Evolutionary conservation across 352 stramenopile species (phyloP), one percentile per base, ranked within the genome.

Genomic region (Blastocystis sp.): DNA sequence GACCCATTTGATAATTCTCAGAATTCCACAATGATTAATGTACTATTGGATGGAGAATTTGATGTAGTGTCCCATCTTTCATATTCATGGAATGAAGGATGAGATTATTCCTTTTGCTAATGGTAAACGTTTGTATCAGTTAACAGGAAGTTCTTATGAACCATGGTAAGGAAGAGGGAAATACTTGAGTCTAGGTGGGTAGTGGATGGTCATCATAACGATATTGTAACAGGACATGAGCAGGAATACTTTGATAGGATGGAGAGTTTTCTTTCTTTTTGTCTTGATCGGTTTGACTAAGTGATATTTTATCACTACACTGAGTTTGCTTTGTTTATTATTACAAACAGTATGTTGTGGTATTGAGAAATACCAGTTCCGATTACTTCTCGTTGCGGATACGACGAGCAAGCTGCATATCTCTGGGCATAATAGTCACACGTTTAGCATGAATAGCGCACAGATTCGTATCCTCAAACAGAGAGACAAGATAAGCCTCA

Each of bases 351-450:
- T 5, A 35, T 64, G 57, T 27, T 27, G 30, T 13, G 57, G 57
- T 64, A 64, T 64, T 64, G 57, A 64, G 3, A 64, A 64, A 64
- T 13, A 64, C 57, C 57, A 64, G 57, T 82, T 3, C 40, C 30
- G 7, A 15, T 64, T 64, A 64, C 57, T 64, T 64, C 30, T 64
- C 57, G 57, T 64, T 64, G 5, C 94, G 94, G 90, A 97, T 96
- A 91, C 94, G 93, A 59, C 94, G 94, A 30, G 94, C 94, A 22
- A 97, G 92, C 91, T 97, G 94, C 70, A 97, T 96, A 90, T 97
- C 94, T 92, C 96, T 96, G 53, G 94, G 94, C 94, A 97, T 97
- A 91, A 97, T 96, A 27, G 94, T 97, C 35, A 97, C 94, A 54
- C 94, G 94, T 92, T 97, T 97, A 89, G 94, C 94, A 91, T 97